Evolutionary conservation across 2,329 filamentous ascomycete species (phyloP).

Genomic region (Aspergillus latus): DNA sequence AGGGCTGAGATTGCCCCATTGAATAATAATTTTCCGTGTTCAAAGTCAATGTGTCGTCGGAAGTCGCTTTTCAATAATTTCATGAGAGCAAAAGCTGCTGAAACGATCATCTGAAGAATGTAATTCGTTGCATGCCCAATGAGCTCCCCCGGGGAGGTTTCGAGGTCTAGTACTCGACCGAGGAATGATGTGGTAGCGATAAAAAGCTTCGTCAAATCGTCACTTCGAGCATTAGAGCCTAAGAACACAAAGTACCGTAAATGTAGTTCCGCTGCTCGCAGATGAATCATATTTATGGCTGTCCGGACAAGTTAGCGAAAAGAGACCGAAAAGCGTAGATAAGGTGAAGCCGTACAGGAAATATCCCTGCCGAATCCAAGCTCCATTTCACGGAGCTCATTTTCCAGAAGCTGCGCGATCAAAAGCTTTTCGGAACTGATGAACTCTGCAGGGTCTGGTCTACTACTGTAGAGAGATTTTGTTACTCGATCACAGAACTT

Average conservation of each 20-base stretch:
- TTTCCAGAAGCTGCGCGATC: conserved; percentile 45
- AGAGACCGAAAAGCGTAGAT: conserved; percentile 9
- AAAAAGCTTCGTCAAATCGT: conserved; percentile 46
- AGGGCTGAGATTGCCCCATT: conserved; percentile 58
- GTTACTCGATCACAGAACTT: conserved; percentile 61
- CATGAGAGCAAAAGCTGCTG: conserved; percentile 62
- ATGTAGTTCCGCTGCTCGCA: conserved; percentile 47
- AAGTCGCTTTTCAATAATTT: conserved; percentile 66
- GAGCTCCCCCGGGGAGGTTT: conserved; percentile 46
- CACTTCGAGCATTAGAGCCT: conserved; percentile 43
- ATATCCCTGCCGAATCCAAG: conserved; percentile 49
- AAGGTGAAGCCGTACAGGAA: conserved; percentile 27
- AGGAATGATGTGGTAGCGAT: conserved; percentile 48
- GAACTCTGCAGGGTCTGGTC: conserved; percentile 53
- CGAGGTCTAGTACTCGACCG: conserved; percentile 45
- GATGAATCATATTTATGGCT: conserved; percentile 49
- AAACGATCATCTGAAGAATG: conserved; percentile 65
- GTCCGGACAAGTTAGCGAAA: conserved; percentile 1
- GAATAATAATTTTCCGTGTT: conserved; percentile 57
- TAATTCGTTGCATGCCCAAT: conserved; percentile 59
- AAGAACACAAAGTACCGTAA: conserved; percentile 49
- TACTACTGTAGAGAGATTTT: conserved; percentile 56
- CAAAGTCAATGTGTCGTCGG: conserved; percentile 54
- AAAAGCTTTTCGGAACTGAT: conserved; percentile 44
- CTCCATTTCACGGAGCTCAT: conserved; percentile 51